Evolutionary conservation across 768 basidiomycete genomes (phyloP).

Genomic region (Fomitopsis serialis): DNA sequence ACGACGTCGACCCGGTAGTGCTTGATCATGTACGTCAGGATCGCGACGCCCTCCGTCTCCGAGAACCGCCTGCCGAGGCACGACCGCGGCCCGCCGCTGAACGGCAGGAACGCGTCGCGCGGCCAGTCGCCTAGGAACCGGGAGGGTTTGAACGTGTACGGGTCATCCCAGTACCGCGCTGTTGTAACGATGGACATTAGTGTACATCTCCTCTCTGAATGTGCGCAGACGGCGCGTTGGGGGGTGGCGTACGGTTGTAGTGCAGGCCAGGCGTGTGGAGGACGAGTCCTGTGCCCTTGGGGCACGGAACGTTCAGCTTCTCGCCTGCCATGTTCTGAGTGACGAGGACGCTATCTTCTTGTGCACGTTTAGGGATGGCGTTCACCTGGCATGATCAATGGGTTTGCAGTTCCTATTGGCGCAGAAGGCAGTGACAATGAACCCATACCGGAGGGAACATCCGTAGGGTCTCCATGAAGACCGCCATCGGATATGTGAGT

Average conservation of each 20-base stretch:
- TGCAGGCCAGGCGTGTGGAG: constrained; percentile 21
- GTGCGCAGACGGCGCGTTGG: no score
- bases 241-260: constrained; percentile 27
- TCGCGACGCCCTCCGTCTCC: constrained; percentile 48
- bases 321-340: constrained; percentile 17
- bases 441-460: constrained; percentile 25
- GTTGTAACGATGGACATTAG: no score
- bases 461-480: constrained; percentile 27
- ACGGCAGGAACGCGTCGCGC: constrained; percentile 49
- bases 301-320: constrained; percentile 16
- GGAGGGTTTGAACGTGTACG: constrained; percentile 30
- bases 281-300: constrained; percentile 14
- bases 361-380: constrained; percentile 13
- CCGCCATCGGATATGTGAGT: constrained; percentile 23
- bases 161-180: constrained; percentile 36
- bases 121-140: constrained; percentile 52
- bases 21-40: constrained; percentile 43
- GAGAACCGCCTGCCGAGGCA: constrained; percentile 44
- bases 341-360: constrained; percentile 19
- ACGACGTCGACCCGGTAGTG: constrained; percentile 43
- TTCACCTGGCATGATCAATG: not conserved
- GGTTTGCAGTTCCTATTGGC: not conserved
- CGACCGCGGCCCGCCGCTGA: constrained; percentile 41
- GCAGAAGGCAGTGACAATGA: not conserved
- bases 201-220: not conserved